phyloP scores from a whole-genome alignment of 768 basidiomycete genomes.

The Kwoniella sp. region DNA sequence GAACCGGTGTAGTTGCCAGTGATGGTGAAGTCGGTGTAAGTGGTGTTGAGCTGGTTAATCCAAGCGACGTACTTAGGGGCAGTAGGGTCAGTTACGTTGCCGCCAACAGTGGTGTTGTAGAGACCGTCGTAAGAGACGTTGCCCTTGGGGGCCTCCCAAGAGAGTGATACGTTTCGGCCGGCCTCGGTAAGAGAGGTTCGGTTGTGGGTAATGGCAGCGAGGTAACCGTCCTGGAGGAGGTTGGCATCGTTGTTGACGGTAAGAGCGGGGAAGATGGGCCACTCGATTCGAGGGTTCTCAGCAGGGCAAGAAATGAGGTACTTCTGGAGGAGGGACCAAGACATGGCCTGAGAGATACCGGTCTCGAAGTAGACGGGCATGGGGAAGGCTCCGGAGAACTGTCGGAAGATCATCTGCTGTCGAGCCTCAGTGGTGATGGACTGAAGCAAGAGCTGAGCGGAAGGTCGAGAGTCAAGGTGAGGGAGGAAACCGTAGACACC shows the following conservation, averaged over 20 bases:
- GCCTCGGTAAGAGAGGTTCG: slow-evolving; percentile 61
- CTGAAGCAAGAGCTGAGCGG: slow-evolving; percentile 63
- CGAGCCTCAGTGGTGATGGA: slow-evolving; percentile 66
- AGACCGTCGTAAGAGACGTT: slow-evolving; percentile 60
- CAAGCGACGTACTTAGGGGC: slow-evolving; percentile 61
- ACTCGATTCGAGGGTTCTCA: slow-evolving; percentile 61
- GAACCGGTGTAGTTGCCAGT: slow-evolving; percentile 58
- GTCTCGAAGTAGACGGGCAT: slow-evolving; percentile 64
- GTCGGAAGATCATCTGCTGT: slow-evolving; percentile 69
- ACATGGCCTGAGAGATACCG: slow-evolving; percentile 66
- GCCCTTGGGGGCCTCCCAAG: slow-evolving; percentile 65
- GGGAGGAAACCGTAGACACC: slow-evolving; percentile 69
- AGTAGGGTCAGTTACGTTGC: slow-evolving; percentile 56
- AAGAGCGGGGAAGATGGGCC: slow-evolving; percentile 65
- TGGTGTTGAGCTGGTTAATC: slow-evolving; percentile 66
- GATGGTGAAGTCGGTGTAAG: slow-evolving; percentile 62
- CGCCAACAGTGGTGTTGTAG: slow-evolving; percentile 61
- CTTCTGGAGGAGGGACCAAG: slow-evolving; percentile 65
- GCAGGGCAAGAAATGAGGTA: slow-evolving; percentile 63
- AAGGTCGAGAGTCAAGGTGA: slow-evolving; percentile 64
- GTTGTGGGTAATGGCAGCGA: slow-evolving; percentile 64
- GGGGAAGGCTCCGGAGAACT: slow-evolving; percentile 64
- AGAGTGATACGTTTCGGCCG: slow-evolving; percentile 60
- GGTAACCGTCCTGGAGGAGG: slow-evolving; percentile 49
- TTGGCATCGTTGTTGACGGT: slow-evolving; percentile 59